Percentiles rank a stretch among this genome's conserved stretches.
phyloP scores from a whole-genome alignment of 2,329 filamentous ascomycete genomes.

The Pseudonectria foliicola region DNA sequence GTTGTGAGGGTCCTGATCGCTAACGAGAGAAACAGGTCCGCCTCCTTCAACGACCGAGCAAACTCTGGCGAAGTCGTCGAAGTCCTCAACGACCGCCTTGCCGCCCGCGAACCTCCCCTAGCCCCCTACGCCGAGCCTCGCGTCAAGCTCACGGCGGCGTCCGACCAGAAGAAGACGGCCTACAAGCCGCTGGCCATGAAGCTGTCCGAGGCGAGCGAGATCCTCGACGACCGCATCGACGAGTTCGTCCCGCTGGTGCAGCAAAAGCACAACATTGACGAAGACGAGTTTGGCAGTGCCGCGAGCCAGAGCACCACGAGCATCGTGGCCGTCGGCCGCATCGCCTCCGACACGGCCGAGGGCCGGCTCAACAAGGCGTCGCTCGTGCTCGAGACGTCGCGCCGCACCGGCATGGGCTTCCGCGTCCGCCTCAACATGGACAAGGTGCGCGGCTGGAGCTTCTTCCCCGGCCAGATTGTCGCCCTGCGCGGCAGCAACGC shows the following conservation, averaged over 20 bases:
- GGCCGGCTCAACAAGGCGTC: slow-evolving; percentile 81
- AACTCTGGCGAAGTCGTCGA: slow-evolving; percentile 80
- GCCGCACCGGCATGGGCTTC: slow-evolving; percentile 73
- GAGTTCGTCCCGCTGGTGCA: slow-evolving; percentile 72
- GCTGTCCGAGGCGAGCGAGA: slow-evolving; percentile 82
- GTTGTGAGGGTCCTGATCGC: background rate
- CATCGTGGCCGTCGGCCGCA: slow-evolving; percentile 83
- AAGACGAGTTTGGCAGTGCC: slow-evolving; percentile 79
- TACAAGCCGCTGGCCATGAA: slow-evolving; percentile 97
- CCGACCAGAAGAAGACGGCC: slow-evolving; percentile 80
- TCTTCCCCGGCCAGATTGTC: slow-evolving; percentile 93
- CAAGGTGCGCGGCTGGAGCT: slow-evolving; percentile 61
- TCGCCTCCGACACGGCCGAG: slow-evolving; percentile 80
- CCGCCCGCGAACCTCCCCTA: slow-evolving; percentile 59
- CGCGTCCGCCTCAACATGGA: slow-evolving; percentile 75
- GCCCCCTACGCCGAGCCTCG: slow-evolving; percentile 68
- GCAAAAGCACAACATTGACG: slow-evolving; percentile 67
- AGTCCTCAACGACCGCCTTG: slow-evolving; percentile 70
- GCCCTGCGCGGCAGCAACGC: slow-evolving; percentile 82
- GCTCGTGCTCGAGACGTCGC: slow-evolving; percentile 79
- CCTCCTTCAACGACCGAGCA: slow-evolving; percentile 62
- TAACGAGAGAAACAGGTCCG: slow-evolving; percentile 14
- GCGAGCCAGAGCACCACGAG: slow-evolving; percentile 78
- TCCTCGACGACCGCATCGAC: slow-evolving; percentile 91
- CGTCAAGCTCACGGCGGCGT: slow-evolving; percentile 77